Evolutionary conservation across 768 basidiomycete species (phyloP).

Genomic region (Hericium erinaceus): DNA sequence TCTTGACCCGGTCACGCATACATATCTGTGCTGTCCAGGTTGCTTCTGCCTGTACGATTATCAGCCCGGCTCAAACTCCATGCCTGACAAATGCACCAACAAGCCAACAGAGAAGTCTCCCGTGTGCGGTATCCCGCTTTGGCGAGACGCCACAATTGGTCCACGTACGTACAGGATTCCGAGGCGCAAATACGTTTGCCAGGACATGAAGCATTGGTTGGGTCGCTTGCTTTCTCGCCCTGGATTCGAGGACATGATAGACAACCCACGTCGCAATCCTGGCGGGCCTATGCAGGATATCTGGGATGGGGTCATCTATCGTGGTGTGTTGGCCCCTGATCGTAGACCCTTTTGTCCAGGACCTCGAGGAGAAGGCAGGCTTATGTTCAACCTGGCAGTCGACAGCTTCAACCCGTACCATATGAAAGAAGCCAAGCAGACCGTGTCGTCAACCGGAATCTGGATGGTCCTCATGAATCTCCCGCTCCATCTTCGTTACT

Average conservation of each 20-base stretch:
- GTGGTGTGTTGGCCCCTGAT: not conserved
- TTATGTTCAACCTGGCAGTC: not conserved
- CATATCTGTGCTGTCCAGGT: not conserved
- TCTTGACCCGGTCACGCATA: not conserved
- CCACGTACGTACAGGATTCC: not conserved
- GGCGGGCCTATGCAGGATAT: not conserved
- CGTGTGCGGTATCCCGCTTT: not conserved
- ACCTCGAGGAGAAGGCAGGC: not conserved
- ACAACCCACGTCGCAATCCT: not conserved
- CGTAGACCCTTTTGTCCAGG: not conserved
- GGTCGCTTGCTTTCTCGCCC: not conserved
- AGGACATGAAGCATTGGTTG: not conserved
- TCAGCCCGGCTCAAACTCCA: not conserved
- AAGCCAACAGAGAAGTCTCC: too few relatives aligned
- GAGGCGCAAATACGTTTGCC: not conserved
- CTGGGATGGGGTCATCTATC: not conserved
- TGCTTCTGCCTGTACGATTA: not conserved
- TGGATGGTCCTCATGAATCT: not conserved
- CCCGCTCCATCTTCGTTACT: not conserved
- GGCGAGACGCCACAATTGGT: not conserved
- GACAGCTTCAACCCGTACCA: not conserved
- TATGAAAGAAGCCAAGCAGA: not conserved
- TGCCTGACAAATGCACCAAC: not conserved
- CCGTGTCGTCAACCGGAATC: not conserved
- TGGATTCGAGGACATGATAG: not conserved